Evolutionary conservation across 768 basidiomycete species (phyloP).

Genomic region (Clitopilus hobsonii): DNA sequence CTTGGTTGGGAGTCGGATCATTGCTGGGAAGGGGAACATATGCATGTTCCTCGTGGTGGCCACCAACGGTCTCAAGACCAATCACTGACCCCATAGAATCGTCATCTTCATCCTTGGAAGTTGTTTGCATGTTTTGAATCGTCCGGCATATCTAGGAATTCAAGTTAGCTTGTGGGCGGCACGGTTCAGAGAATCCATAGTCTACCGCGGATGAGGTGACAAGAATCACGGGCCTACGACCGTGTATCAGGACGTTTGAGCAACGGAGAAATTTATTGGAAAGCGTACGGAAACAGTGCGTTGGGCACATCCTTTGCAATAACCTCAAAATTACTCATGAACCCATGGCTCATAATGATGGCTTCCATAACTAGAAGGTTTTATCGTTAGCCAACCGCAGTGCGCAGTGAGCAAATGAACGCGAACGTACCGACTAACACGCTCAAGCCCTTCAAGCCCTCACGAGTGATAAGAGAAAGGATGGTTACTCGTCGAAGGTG

Average conservation of each 20-base stretch:
- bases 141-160: neutral
- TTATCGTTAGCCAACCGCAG: too few relatives aligned
- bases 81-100: neutral
- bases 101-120: neutral
- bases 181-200: neutral
- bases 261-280: neutral
- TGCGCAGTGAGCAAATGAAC: too few relatives aligned
- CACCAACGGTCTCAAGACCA: too few relatives aligned
- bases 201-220: neutral
- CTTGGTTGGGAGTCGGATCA: too few relatives aligned
- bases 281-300: neutral
- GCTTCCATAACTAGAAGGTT: neutral
- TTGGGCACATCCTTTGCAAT: neutral
- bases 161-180: neutral
- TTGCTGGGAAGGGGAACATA: too few relatives aligned
- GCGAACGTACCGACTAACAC: neutral
- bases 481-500: neutral
- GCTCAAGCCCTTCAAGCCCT: neutral
- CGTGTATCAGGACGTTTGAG: neutral
- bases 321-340: neutral
- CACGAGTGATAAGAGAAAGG: neutral
- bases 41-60: too few relatives aligned
- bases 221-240: neutral
- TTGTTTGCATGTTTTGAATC: neutral
- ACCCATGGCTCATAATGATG: neutral